Percentiles rank a stretch among this genome's conserved stretches.
These are phyloP conservation scores for Warburgia ugandensis DNA, from an alignment of 164 flowering plant species.

Conservation along the genomic window DNA sequence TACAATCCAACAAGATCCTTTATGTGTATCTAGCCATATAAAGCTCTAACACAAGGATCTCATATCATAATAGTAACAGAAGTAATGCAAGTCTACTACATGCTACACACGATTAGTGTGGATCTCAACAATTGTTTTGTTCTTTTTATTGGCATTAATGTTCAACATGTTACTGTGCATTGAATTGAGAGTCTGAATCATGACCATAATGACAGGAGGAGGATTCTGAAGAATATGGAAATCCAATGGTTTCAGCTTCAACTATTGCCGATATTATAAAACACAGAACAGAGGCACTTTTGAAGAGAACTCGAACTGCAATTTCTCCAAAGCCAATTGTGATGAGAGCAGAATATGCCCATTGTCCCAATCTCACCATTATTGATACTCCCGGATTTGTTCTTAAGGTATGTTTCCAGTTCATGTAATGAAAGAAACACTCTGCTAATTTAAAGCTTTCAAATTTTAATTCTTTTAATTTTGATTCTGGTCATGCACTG, in stretches of 20 bases:
- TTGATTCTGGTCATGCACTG: no score
- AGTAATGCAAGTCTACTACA: no score
- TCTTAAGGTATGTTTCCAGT: slow-evolving; percentile 56
- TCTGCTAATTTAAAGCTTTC: no score
- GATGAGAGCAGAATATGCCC: slow-evolving; percentile 97
- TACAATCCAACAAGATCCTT: no score
- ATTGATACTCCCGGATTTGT: slow-evolving; percentile 98
- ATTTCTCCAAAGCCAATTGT: slow-evolving; percentile 95
- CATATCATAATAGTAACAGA: no score
- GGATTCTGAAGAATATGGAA: slow-evolving; percentile 96
- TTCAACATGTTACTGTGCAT: no score
- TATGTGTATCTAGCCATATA: no score
- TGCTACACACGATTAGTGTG: no score
- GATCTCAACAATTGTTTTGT: no score
- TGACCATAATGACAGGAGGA: slow-evolving; percentile 49
- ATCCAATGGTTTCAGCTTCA: slow-evolving; percentile 54
- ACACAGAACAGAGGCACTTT: slow-evolving; percentile 65
- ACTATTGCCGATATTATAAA: slow-evolving; percentile 84
- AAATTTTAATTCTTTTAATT: not conserved
- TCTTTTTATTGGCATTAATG: no score
- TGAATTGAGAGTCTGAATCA: not conserved
- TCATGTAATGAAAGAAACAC: not conserved
- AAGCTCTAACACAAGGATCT: no score
- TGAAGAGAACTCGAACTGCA: slow-evolving; percentile 61
- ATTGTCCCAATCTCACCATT: slow-evolving; percentile 94